phyloP scores from a whole-genome alignment of 257 asterid species.

The Buddleja alternifolia region DNA sequence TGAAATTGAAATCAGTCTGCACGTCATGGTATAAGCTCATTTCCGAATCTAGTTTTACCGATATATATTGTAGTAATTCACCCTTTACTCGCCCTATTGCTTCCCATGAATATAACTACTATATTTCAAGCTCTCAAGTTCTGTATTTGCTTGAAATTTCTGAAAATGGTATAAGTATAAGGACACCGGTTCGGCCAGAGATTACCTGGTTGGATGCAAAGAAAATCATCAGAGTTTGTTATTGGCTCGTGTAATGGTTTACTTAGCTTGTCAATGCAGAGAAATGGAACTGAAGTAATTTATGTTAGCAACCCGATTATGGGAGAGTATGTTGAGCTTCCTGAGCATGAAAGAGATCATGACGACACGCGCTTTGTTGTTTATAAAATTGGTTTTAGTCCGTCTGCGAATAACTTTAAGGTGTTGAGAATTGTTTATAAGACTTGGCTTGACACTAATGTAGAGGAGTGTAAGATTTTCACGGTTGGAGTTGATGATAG shows the following conservation, averaged over 20 bases:
- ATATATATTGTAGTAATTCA: background rate
- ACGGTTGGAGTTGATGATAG: conserved; percentile 24
- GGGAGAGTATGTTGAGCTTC: conserved; percentile 20
- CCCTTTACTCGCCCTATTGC: background rate
- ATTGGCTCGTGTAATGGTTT: conserved; percentile 16
- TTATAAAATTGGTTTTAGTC: background rate
- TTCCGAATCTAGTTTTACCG: conserved; percentile 4
- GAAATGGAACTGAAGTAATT: background rate
- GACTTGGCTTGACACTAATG: background rate
- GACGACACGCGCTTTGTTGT: background rate
- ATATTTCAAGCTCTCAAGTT: background rate
- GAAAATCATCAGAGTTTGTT: background rate
- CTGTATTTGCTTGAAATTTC: conserved; percentile 20
- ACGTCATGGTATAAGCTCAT: background rate
- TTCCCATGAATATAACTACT: background rate
- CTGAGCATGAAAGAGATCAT: background rate
- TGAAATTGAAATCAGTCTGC: conserved; percentile 9
- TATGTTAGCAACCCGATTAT: background rate
- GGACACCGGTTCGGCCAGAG: background rate
- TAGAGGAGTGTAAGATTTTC: background rate
- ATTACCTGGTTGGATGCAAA: background rate
- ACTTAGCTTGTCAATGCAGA: background rate
- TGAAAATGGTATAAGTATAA: background rate
- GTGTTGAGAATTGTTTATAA: background rate
- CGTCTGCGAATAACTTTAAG: background rate